Evolutionary conservation across 2,329 filamentous ascomycete species (phyloP), one percentile per base, ranked within the genome.

Genomic region (Fusarium decemcellulare): DNA sequence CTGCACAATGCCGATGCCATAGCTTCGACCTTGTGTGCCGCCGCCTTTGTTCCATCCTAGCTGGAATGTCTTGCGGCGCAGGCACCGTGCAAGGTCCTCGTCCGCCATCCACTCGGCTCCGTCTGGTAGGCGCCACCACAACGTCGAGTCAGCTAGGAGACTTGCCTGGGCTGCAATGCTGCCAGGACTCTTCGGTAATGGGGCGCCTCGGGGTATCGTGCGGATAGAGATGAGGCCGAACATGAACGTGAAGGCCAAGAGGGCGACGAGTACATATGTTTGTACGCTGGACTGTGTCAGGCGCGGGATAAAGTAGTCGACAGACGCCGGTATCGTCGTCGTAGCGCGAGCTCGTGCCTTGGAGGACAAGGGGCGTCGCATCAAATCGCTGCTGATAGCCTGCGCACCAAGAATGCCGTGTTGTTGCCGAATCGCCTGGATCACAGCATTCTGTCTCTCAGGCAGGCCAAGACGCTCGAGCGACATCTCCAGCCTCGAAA

Each of bases 161-260:
- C 75, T 76, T 27, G 73, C 75, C 54, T 72, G 73, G 10, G 75
- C 75, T 10, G 75, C 75, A 29, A 77, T 75, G 34, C 75, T 76
- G 9, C 75, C 70, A 3, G 75, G 75, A 52, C 71, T 73, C 56
- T 76, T 76, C 27, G 74, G 64, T 8, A 77, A 40, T 12, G 59
- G 58, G 16, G 57, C 55, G 15, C 65, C 71, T n/a, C 67, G 68
- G 14, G 67, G 56, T 51, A 56, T 67, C n/a, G 72, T 74, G 9
- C 73, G 70, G 12, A 76, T 55, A n/a, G 68, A 67, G 32, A 76
- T 50, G 5, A 72, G 36, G n/a, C 63, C 68, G 10, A 76, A 59
- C 23, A 72, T 44, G 6, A 76, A 51, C 2, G 71, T 65, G 15
- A 74, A 52, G 2, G 52, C 67, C 8, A 77, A 68, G 4, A 76